Evolutionary conservation across 225 moss, liverwort and hornwort species (phyloP), one percentile per base, ranked within the genome.

Genomic region (Marchantia paleacea): DNA sequence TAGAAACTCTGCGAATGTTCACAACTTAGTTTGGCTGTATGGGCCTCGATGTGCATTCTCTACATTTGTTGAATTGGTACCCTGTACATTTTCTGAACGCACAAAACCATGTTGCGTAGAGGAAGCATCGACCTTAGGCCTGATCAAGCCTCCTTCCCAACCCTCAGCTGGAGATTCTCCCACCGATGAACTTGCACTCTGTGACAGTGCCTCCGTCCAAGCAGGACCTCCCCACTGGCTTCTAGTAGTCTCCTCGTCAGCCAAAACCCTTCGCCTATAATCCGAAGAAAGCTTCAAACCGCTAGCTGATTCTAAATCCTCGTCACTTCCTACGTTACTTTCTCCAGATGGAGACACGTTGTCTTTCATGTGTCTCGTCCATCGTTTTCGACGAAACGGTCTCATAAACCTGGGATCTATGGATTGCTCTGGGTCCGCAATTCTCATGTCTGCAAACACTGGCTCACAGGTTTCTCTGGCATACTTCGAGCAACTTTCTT

Each of bases 391-490:
- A 25, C 24, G 86, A 22, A 87, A 82, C 13, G 83, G 78, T 78
- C 81, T 80, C 19, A 55, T 89, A 81, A 99, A 99, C 47, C 93
- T 89, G 63, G 83, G 82, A 76, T 92, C 88, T 52, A 90, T 58
- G 19, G 81, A 65, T 10, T 89, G 86, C 39, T 89, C 85, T 0
- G 88, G 82, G 24, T 81, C 92, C 79, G 94, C 95, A 75, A 99
- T 89, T 80, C 95, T 89, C 85, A 88, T 81, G 49, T 88, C 83
- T 67, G 94, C 88, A 66, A 88, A 94, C 5, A 89, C 84, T 5
- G 91, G 91, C 75, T 94, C 91, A 69, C 95, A 99, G 3, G 88
- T 88, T 61, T 94, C 94, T 22, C 80, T 87, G 1, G 95, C 89
- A 66, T 84, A 92, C 58, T 79, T 84, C 53, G 48, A 85, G 88